phyloP scores from a whole-genome alignment of 1,284 basidiomycete genomes.

The Cryptococcus sp. region DNA sequence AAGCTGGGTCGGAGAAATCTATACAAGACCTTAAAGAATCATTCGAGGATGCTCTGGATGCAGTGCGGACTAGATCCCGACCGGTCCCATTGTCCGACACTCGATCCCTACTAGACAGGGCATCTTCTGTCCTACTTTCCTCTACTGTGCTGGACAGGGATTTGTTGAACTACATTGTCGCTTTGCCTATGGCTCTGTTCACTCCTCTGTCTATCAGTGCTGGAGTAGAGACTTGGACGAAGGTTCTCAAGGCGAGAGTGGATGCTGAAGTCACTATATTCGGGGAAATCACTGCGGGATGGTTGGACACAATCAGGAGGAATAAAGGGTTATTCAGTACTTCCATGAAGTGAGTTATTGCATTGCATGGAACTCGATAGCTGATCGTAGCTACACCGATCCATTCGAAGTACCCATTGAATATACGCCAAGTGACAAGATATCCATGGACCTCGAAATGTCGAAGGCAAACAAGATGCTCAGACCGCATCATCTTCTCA shows the following conservation, averaged over 20 bases:
- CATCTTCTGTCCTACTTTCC: conserved; percentile 72
- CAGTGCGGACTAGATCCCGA: conserved; percentile 67
- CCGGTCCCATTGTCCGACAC: conserved; percentile 72
- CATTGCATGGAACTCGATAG: neutral
- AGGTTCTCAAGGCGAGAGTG: conserved; percentile 86
- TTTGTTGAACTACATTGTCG: conserved; percentile 81
- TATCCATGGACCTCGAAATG: conserved; percentile 69
- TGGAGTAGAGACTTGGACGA: conserved; percentile 93
- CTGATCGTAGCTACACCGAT: conserved; percentile 63
- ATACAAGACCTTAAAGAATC: conserved; percentile 59
- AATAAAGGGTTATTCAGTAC: conserved; percentile 78
- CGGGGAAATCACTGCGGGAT: conserved; percentile 79
- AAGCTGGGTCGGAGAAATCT: neutral
- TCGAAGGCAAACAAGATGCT: conserved; percentile 70
- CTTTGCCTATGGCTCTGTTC: conserved; percentile 82
- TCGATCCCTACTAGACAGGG: conserved; percentile 79
- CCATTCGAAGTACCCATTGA: conserved; percentile 82
- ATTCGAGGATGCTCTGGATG: conserved; percentile 63
- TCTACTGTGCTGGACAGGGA: conserved; percentile 74
- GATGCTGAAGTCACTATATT: conserved; percentile 70
- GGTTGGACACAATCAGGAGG: conserved; percentile 74
- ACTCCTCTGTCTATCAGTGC: conserved; percentile 79
- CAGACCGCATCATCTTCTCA: conserved; percentile 74
- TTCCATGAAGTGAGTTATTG: conserved; percentile 63
- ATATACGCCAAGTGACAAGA: conserved; percentile 88